Percentiles rank a stretch among this genome's conserved stretches.
Evolutionary conservation across 306 rosid species (phyloP).

Genomic region (Nissolia schottii): DNA sequence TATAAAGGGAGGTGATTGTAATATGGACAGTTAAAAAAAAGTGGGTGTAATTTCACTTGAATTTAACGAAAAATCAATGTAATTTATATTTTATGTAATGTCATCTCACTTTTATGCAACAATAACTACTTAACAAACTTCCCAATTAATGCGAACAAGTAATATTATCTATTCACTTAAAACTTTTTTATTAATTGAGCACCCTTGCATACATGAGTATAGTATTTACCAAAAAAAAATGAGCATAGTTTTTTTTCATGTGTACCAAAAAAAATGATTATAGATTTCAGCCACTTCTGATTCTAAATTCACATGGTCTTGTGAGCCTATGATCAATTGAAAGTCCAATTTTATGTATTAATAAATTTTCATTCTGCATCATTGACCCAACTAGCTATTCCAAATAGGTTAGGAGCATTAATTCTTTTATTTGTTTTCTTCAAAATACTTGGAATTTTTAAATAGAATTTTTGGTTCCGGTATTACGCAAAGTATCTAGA

Average conservation of each 20-base stretch:
- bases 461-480: not conserved
- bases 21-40: too few relatives aligned
- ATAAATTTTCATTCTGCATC: not conserved
- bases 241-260: too few relatives aligned
- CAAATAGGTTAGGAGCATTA: conserved; percentile 8
- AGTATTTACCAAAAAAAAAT: too few relatives aligned
- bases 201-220: not conserved
- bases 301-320: not conserved
- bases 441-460: not conserved
- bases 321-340: not conserved
- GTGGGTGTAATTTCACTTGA: too few relatives aligned
- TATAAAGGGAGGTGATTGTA: too few relatives aligned
- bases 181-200: not conserved
- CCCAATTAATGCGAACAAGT: too few relatives aligned
- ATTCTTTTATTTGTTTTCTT: not conserved
- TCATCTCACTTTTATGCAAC: too few relatives aligned
- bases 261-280: too few relatives aligned
- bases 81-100: too few relatives aligned
- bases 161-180: not conserved
- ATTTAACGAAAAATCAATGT: too few relatives aligned
- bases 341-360: not conserved
- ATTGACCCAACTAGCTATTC: conserved; percentile 27
- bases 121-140: too few relatives aligned
- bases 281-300: too few relatives aligned
- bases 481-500: conserved; percentile 3